phyloP scores from a whole-genome alignment of 371 early-diverging fungal genomes.

The Rhizopus delemar region DNA sequence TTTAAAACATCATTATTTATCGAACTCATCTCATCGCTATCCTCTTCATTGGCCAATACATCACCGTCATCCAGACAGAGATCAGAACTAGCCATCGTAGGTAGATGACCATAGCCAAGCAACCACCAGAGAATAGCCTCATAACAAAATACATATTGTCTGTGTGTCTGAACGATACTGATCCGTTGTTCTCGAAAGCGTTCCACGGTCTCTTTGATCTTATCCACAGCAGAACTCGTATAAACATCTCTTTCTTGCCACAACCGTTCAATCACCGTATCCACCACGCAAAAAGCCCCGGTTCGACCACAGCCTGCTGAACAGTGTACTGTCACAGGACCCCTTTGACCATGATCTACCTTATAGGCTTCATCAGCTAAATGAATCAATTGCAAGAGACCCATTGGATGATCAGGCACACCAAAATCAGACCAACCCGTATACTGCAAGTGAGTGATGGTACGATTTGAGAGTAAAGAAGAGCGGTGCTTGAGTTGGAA shows the following conservation, averaged over 20 bases:
- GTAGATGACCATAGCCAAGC: constrained; percentile 27
- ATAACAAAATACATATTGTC: constrained; percentile 86
- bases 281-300: constrained; percentile 86
- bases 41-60: background rate
- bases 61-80: background rate
- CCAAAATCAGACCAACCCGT: constrained; percentile 86
- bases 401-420: constrained; percentile 59
- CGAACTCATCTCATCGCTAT: background rate
- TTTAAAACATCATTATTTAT: constrained; percentile 5
- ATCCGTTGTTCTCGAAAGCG: constrained; percentile 76
- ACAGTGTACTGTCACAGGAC: constrained; percentile 90
- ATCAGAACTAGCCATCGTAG: constrained; percentile 25
- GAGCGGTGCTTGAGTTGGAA: constrained; percentile 1
- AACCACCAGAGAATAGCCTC: constrained; percentile 69
- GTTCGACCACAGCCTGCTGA: constrained; percentile 96
- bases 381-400: constrained; percentile 56
- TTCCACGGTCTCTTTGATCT: constrained; percentile 56
- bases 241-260: constrained; percentile 44
- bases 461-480: constrained; percentile 21
- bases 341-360: constrained; percentile 18
- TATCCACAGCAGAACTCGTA: constrained; percentile 9
- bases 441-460: constrained; percentile 75
- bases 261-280: constrained; percentile 54
- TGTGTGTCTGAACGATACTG: constrained; percentile 79
- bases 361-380: constrained; percentile 48